These are phyloP conservation scores for Diaporthe caulivora DNA, from an alignment of 2,329 filamentous ascomycete species.

Conservation along the genomic window DNA sequence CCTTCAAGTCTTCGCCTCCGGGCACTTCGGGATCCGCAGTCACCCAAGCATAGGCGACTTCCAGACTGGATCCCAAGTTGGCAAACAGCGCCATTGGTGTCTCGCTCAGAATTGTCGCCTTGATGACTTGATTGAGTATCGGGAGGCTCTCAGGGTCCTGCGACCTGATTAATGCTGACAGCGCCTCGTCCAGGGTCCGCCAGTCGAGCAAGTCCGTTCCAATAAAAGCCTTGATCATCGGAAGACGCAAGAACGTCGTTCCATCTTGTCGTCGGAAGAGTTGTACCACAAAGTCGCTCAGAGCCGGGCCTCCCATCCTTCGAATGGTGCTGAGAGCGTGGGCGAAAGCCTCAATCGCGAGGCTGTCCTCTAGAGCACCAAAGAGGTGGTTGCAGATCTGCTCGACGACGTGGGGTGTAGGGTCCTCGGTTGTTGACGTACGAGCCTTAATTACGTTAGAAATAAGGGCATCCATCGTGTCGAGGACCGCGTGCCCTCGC, in stretches of 20 bases:
- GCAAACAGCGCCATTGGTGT: conserved; percentile 83
- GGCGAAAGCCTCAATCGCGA: conserved; percentile 72
- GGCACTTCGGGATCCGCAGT: conserved; percentile 75
- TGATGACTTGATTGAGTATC: conserved; percentile 83
- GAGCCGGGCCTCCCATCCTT: conserved; percentile 67
- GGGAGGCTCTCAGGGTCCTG: conserved; percentile 80
- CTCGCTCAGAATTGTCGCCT: conserved; percentile 82
- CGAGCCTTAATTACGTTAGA: conserved; percentile 73
- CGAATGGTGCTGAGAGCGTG: conserved; percentile 72
- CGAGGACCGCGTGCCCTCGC: conserved; percentile 69
- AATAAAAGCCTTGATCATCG: conserved; percentile 68
- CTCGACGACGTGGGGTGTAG: conserved; percentile 69
- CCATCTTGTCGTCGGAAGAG: conserved; percentile 70
- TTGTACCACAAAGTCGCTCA: conserved; percentile 67
- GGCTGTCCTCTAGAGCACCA: conserved; percentile 64
- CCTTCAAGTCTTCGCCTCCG: conserved; percentile 78
- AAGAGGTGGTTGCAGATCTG: conserved; percentile 71
- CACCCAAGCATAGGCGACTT: conserved; percentile 86
- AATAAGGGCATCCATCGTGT: conserved; percentile 72
- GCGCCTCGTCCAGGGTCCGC: conserved; percentile 75
- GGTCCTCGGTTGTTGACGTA: conserved; percentile 69
- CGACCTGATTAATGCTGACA: conserved; percentile 78
- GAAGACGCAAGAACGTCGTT: conserved; percentile 67
- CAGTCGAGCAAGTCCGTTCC: conserved; percentile 73
- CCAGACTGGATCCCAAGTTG: conserved; percentile 86